These are phyloP conservation scores for Elaeis oleifera DNA, from an alignment of 202 grass and related monocot genomes.

Conservation along the genomic window DNA sequence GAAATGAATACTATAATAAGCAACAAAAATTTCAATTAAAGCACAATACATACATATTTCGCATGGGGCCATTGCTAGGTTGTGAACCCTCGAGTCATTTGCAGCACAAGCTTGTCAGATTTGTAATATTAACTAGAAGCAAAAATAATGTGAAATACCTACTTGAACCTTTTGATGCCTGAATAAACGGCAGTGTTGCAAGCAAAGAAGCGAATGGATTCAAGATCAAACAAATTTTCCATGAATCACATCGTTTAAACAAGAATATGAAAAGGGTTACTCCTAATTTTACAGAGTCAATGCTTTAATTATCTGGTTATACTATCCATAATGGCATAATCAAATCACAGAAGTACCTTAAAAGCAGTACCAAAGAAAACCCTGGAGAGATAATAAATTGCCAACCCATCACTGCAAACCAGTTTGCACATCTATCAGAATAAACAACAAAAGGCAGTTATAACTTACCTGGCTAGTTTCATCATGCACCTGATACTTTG, in stretches of 20 bases:
- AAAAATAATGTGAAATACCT: constrained; percentile 60
- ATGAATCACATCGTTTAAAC: constrained; percentile 20
- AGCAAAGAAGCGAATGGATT: constrained; percentile 14
- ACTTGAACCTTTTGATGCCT: constrained; percentile 43
- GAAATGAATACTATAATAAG: constrained; percentile 27
- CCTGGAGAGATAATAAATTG: too few species aligned
- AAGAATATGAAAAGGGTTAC: constrained; percentile 8
- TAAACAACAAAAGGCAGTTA: constrained; percentile 28
- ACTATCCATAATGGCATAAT: too few species aligned
- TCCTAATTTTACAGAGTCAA: too few species aligned
- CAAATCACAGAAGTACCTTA: too few species aligned
- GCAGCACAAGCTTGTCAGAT: constrained; percentile 78
- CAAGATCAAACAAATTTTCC: not conserved
- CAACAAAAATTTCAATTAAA: constrained; percentile 49
- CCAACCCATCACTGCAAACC: not conserved
- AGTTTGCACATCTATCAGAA: constrained; percentile 20
- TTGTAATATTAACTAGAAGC: constrained; percentile 58
- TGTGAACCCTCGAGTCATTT: constrained; percentile 68
- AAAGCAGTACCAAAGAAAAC: too few species aligned
- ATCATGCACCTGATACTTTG: constrained; percentile 96
- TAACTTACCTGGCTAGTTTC: constrained; percentile 99
- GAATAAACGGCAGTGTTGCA: constrained; percentile 29
- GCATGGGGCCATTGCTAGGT: constrained; percentile 57
- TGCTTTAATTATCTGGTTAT: too few species aligned
- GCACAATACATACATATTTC: constrained; percentile 93